A percentile compares a stretch with the other conserved stretches of the same genome.
phyloP scores from a whole-genome alignment of 495 filamentous ascomycete species.

The Lentithecium fluviatile region DNA sequence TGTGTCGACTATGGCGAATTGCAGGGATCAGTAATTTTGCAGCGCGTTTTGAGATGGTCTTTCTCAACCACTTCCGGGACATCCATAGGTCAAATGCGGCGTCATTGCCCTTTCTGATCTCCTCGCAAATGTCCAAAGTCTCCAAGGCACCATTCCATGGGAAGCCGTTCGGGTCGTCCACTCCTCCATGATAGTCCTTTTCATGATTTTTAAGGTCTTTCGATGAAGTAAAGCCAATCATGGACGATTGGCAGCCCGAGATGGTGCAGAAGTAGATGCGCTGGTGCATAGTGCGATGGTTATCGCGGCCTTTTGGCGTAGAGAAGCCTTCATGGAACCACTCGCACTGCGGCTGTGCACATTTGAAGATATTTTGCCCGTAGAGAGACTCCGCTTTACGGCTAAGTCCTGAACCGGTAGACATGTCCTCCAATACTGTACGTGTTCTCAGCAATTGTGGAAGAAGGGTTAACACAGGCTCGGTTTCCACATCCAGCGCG shows the following conservation, averaged over 20 bases:
- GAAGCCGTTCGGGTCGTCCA: too few species aligned
- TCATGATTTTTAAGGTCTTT: too few species aligned
- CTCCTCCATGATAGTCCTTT: too few species aligned
- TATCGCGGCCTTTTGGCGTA: conserved; percentile 1
- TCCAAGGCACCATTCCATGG: neutral
- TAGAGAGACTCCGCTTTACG: neutral
- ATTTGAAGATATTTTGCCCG: conserved; percentile 10
- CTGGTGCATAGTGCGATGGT: neutral
- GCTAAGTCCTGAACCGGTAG: neutral
- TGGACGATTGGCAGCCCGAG: too few species aligned
- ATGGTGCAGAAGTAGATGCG: too few species aligned
- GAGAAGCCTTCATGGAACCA: conserved; percentile 12
- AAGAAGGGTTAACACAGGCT: neutral
- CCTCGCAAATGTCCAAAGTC: neutral
- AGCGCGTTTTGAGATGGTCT: neutral
- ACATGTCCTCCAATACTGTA: conserved; percentile 3
- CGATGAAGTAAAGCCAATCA: too few species aligned
- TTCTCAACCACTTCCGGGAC: neutral
- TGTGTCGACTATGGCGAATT: conserved; percentile 6
- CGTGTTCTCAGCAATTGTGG: neutral
- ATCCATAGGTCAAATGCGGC: conserved; percentile 9
- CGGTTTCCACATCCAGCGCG: too few species aligned
- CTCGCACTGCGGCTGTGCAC: conserved; percentile 2
- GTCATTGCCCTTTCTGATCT: conserved; percentile 9
- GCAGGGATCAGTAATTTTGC: conserved; percentile 4